Conservation (phyloP, 768 basidiomycete genomes). For the Calocybe cyanea region DNA sequence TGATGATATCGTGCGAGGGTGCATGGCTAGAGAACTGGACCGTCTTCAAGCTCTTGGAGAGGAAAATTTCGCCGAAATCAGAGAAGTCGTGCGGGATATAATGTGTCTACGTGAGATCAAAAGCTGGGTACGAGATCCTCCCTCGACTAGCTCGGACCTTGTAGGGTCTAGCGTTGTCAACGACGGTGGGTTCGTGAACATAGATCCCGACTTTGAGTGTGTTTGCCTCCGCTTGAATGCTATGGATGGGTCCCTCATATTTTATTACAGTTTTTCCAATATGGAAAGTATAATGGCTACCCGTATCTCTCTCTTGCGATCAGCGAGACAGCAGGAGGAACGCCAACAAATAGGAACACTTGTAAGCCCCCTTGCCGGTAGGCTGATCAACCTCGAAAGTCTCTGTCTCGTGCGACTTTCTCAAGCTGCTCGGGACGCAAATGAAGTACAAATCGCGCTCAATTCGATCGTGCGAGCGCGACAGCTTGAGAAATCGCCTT, state of each 20-base stretch:
- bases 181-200: conserved; percentile 41
- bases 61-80: conserved; percentile 78
- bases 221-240: conserved; percentile 22
- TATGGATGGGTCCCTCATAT: neutral
- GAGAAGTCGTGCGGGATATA: conserved; percentile 62
- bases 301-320: conserved; percentile 75
- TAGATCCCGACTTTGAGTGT: conserved; percentile 65
- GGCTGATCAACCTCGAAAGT: conserved; percentile 60
- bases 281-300: conserved; percentile 80
- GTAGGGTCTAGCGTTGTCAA: conserved; percentile 28
- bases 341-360: conserved; percentile 75
- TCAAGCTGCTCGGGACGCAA: conserved; percentile 61
- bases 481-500: conserved; percentile 42
- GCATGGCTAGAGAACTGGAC: conserved; percentile 58
- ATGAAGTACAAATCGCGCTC: conserved; percentile 76
- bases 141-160: conserved; percentile 30
- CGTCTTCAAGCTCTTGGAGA: conserved; percentile 63
- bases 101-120: conserved; percentile 80
- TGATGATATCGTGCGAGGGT: conserved; percentile 43
- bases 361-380: conserved; percentile 45
- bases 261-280: conserved; percentile 50
- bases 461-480: conserved; percentile 82
- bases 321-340: conserved; percentile 64
- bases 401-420: conserved; percentile 69
- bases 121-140: conserved; percentile 46